Conservation (phyloP, 164 flowering plant genomes). For the Hamamelis virginiana region DNA sequence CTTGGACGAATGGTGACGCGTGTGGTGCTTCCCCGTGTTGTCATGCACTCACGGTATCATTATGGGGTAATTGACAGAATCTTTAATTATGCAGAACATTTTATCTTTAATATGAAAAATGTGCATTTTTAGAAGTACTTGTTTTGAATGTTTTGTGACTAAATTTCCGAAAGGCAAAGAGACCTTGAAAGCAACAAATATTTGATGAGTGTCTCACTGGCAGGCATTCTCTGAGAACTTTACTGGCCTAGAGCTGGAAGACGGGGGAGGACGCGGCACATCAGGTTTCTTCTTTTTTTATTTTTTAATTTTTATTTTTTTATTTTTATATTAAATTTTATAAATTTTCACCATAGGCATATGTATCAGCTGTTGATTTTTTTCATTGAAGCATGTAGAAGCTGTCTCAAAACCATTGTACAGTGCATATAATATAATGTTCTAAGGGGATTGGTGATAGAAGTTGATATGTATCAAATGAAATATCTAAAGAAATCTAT, state of each 20-base stretch:
- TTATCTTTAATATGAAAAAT: neutral
- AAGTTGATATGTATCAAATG: neutral
- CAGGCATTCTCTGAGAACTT: slow-evolving; percentile 95
- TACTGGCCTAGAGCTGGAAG: slow-evolving; percentile 96
- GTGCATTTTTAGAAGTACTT: no score
- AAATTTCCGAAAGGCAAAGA: neutral
- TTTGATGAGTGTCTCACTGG: slow-evolving; percentile 11
- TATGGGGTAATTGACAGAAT: slow-evolving; percentile 60
- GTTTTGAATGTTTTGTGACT: neutral
- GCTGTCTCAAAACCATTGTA: no score
- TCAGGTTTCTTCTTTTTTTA: slow-evolving; percentile 54
- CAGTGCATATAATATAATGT: no score
- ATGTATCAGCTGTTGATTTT: no score
- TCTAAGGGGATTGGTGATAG: neutral
- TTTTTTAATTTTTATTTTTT: neutral
- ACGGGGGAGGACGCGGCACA: slow-evolving; percentile 99
- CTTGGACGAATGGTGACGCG: slow-evolving; percentile 93
- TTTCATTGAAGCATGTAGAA: neutral
- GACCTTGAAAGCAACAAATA: neutral
- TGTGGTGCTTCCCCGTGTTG: slow-evolving; percentile 95
- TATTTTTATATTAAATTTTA: neutral
- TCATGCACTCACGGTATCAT: slow-evolving; percentile 92
- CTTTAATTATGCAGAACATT: neutral
- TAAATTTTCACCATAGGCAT: no score
- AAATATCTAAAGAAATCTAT: no score